Base-by-base conservation (phyloP, 805 yeast species). In the Teunomyces gatunensis region DNA sequence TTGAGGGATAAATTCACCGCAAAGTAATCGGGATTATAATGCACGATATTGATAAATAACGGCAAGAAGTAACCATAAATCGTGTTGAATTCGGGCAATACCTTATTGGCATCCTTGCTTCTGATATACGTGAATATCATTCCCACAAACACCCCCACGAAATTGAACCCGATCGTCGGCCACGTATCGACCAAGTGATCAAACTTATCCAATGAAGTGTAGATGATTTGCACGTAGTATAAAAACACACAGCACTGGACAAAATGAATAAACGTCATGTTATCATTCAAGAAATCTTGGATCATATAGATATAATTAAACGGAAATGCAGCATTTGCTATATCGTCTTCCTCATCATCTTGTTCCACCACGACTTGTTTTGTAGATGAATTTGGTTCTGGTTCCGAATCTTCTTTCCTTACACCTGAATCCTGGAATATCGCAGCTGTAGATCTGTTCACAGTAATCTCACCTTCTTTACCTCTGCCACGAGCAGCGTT, bases 201-300 rank as follows among this genome's bases (percentile, higher is more conserved):
- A 36, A 48, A 51, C 32, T 46, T 45, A 5, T 49, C 53, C 21
- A 56, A 47, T n/a, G 53, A 50, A 5, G 63, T 45, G 49, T 68
- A 71, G 27, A 63, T 47, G 13, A 73, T 55, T 52, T 73, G 69
- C 25, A 54, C 21, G 12, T 67, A 27, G 52, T 65, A 73, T 7
- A 54, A 49, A 28, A 68, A 47, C 27, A 63, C 57, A 50, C 71
- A 50, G 33, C 68, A 9, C 51, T 73, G 74, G 6, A 66, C 59
- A 44, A 65, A 64, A 39, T 58, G 64, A n/a, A 61, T 41, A 32
- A 64, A 54, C 11, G 56, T 56, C 58, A 73, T 49, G 32, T 66
- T 54, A 4, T 61, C 69, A 47, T 71, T 72, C 39, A 71, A 54
- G 45, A 65, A 70, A 46, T 73, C 78, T 49, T 73, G 78, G 13